Evolutionary conservation across 257 asterid genomes (phyloP).

Genomic region (Solanum sitiens): DNA sequence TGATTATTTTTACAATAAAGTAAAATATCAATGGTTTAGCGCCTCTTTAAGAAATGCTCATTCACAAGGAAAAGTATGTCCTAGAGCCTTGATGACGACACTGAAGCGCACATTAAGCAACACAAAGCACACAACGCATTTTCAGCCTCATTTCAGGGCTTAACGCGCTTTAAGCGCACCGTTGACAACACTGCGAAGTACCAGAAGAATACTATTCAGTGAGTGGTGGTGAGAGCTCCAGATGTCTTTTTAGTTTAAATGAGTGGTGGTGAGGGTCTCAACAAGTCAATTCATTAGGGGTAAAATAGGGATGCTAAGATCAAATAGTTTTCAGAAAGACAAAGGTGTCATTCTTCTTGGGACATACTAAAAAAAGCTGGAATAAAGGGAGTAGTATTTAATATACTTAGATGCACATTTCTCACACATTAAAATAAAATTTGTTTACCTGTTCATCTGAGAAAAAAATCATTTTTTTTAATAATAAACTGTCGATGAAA

Average conservation of each 20-base stretch:
- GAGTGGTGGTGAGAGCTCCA: not conserved
- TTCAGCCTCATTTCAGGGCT: no score
- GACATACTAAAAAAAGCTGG: not conserved
- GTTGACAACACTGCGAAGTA: not conserved
- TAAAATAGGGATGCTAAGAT: not conserved
- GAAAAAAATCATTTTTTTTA: not conserved
- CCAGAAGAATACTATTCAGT: not conserved
- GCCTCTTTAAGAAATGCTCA: no score
- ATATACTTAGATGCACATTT: not conserved
- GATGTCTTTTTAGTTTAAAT: not conserved
- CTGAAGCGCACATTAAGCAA: no score
- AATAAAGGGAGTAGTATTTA: not conserved
- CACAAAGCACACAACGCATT: no score
- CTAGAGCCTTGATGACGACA: no score
- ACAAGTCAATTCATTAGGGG: not conserved
- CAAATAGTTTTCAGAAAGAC: not conserved
- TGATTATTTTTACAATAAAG: no score
- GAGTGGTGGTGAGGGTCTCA: not conserved
- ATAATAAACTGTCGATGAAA: not conserved
- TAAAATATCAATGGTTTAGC: no score
- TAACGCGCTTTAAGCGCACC: no score
- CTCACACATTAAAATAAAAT: not conserved
- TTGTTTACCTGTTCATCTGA: not conserved
- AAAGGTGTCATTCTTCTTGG: not conserved
- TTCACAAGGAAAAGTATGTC: no score